A percentile compares a stretch with the other conserved stretches of the same genome.
phyloP scores from a whole-genome alignment of 257 asterid genomes.

The Solanum etuberosum region DNA sequence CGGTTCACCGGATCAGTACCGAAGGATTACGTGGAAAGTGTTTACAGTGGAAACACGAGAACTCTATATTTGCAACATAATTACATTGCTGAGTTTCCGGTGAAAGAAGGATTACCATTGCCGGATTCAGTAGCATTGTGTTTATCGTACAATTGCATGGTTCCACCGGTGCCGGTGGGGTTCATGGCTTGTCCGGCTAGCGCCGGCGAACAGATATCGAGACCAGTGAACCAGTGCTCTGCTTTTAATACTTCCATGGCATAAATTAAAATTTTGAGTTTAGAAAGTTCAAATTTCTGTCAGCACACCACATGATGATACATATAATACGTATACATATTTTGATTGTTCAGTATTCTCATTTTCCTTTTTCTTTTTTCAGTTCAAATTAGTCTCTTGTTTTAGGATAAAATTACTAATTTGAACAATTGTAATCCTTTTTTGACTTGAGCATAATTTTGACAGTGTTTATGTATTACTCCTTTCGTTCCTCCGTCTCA shows the following conservation, averaged over 20 bases:
- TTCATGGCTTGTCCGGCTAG: slow-evolving; percentile 50
- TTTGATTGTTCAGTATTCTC: not conserved
- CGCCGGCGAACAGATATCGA: slow-evolving; percentile 46
- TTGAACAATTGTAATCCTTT: not conserved
- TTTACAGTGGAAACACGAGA: slow-evolving; percentile 31
- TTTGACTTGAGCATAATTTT: not conserved
- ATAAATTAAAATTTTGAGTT: not conserved
- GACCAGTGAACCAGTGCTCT: slow-evolving; percentile 65
- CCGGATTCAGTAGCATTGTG: slow-evolving; percentile 60
- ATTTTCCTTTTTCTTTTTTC: not conserved
- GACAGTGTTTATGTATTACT: not conserved
- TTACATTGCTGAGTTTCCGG: slow-evolving; percentile 41
- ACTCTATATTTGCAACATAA: slow-evolving; percentile 72
- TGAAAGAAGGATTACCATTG: slow-evolving; percentile 21
- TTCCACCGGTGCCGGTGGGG: slow-evolving; percentile 35
- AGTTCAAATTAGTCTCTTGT: not conserved
- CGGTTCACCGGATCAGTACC: slow-evolving; percentile 50
- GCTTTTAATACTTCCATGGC: slow-evolving; percentile 10
- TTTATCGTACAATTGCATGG: slow-evolving; percentile 57
- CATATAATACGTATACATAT: not conserved
- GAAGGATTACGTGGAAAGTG: slow-evolving; percentile 36
- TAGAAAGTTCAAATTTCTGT: not conserved
- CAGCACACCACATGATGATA: not conserved
- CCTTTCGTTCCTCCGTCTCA: too few relatives aligned
- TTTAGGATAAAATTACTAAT: not conserved